Base-by-base conservation (phyloP, 1,284 basidiomycete genomes). In the Lentinus polychrous region DNA sequence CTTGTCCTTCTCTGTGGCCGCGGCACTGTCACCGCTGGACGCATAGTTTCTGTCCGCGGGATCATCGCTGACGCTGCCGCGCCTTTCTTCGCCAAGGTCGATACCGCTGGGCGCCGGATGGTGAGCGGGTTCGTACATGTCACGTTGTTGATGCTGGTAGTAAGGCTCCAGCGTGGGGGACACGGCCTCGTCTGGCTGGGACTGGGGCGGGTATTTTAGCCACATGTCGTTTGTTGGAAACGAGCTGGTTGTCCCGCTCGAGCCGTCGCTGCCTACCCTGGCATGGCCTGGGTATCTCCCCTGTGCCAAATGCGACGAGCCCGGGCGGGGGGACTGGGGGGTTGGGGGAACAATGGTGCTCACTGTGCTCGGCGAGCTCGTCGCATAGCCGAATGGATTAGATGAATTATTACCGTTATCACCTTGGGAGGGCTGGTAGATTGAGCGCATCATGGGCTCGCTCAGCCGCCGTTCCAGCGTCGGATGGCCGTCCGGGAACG, bases 1-100 rank as follows among this genome's bases (percentile, higher is more conserved):
- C 58, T 69, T 72, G 57, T 71, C 74, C 48, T 57, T 56, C 12
- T 27, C 20, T 10, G 36, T 17, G 27, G 27, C 4, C 5, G 27
- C 27, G 4, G 27, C 5, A 10, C 27, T 10, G 27, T 27, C 27
- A 10, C 27, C 27, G 27, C 27, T 4, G 27, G 27, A 27, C 5
- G 27, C 27, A 10, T 27, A 27, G 27, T 27, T 27, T 10, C 27
- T 27, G 27, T 27, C 27, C 10, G 27, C 27, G 27, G 27, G 27
- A 10, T 27, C 27, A 4, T 27, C 27, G 27, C 27, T 27, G 27
- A 27, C 27, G 27, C 27, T 27, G 27, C 27, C 27, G 27, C 27
- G 27, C 5, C 27, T 4, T 41, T 22, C 14, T 20, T 41, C n/a
- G 40, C 40, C 17, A n/a, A 15, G 40, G 20, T n/a, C 4, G 36